Conservation (phyloP, 441 rosid genomes). For the Gossypium davidsonii region DNA sequence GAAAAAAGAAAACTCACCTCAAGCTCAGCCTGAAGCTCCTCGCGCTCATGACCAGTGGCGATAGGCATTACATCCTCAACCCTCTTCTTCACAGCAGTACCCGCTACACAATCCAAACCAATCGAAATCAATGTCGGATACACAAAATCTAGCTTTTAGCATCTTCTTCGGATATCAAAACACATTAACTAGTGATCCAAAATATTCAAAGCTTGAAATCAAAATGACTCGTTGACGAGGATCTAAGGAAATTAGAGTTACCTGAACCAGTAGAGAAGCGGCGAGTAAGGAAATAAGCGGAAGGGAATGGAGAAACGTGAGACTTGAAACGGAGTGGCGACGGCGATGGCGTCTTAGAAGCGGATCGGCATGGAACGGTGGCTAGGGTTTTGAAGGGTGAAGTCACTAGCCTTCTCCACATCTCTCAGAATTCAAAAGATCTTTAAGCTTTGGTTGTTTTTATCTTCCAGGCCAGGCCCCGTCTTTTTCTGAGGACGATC, state of each 20-base stretch:
- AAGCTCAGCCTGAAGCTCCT: conserved; percentile 78
- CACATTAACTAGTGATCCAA: not conserved
- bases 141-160: not conserved
- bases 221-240: conserved; percentile 1
- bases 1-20: conserved; percentile 37
- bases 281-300: conserved; percentile 32
- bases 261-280: conserved; percentile 56
- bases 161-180: not conserved
- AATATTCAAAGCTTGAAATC: not conserved
- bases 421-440: conserved; percentile 22
- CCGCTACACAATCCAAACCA: conserved; percentile 28
- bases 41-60: conserved; percentile 92
- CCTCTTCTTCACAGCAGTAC: conserved; percentile 47
- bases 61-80: conserved; percentile 83
- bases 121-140: not conserved
- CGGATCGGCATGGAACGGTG: conserved; percentile 33
- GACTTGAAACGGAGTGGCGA: conserved; percentile 23
- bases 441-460: conserved; percentile 11
- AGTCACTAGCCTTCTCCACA: conserved; percentile 78
- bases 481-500: not conserved
- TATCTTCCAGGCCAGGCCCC: conserved; percentile 30
- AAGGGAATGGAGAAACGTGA: conserved; percentile 30
- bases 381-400: conserved; percentile 76
- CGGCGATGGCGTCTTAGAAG: conserved; percentile 13
- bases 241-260: conserved; percentile 21